Base-by-base conservation (phyloP, 495 filamentous ascomycete genomes). In the Parathielavia appendiculata region DNA sequence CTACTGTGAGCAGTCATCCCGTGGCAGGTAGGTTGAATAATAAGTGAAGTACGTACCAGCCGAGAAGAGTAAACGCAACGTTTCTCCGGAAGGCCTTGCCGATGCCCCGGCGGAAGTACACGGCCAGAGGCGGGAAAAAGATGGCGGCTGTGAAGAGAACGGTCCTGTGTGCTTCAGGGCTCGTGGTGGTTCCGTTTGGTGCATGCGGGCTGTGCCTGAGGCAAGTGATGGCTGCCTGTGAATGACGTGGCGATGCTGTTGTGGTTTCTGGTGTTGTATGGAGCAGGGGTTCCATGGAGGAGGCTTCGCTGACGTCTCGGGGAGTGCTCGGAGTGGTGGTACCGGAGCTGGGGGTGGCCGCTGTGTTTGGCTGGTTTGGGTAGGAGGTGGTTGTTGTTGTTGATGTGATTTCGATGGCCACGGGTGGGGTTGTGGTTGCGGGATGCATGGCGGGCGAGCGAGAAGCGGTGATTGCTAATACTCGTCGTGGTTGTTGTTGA, bases 41-140 rank as follows among this genome's bases (percentile, higher is more conserved):
- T 12, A 23, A 8, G 43, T 6, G 3, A 30, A n/a, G 22, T 30
- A 53, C 51, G 46, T 61, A 89, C 75, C 85, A 91, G 68, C 86
- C 87, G 68, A 97, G 80, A 64, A 92, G 83, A 49, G 89, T 93
- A 69, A 96, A 77, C 62, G 86, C 79, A 75, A 95, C 84, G 79
- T 93, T 95, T 81, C 96, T 91, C 65, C 88, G 75, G 62, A 96
- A 77, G 66, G 95, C 89, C 66, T 83, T 81, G 71, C 83, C 82
- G 76, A 88, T 91, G 69, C 91, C 91, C 40, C 86, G 84, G 79
- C 93, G 88, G 57, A 95, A 83, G 81, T 96, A 95, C 70, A 95
- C 92, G 72, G 90, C 90, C 36, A 95, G 79, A 62, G 92, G 92
- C 40, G 92, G 92, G 51, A 95, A 79, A 77, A 95, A 74, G 76